Conservation (phyloP, 257 asterid genomes). For the Solanum pimpinellifolium region DNA sequence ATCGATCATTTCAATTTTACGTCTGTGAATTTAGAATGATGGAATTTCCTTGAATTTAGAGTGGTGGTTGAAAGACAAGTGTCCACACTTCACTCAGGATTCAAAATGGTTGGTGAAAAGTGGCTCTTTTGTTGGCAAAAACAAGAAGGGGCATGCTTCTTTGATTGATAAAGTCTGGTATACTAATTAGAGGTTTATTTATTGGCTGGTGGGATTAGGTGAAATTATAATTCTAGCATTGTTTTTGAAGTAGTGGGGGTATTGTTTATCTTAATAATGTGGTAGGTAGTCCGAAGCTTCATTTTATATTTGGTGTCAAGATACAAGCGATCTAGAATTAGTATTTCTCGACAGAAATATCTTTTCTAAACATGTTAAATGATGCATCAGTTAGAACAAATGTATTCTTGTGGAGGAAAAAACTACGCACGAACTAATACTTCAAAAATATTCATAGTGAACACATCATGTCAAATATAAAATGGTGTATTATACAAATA, state of each 20-base stretch:
- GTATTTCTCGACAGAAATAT: neutral
- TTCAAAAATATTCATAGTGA: neutral
- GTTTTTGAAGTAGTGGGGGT: neutral
- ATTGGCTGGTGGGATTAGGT: neutral
- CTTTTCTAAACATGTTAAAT: neutral
- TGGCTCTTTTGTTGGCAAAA: neutral
- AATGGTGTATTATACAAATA: neutral
- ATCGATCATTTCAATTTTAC: neutral
- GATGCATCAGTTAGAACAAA: neutral
- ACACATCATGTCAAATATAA: neutral
- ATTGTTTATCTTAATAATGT: neutral
- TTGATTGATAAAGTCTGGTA: neutral
- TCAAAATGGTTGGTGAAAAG: neutral
- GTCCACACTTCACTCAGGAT: neutral
- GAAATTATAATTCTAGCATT: neutral
- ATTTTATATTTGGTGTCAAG: neutral
- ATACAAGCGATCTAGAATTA: neutral
- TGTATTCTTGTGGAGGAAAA: neutral
- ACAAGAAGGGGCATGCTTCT: neutral
- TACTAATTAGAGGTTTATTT: neutral
- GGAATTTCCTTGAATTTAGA: neutral
- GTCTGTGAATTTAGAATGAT: neutral
- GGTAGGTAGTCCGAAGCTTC: neutral
- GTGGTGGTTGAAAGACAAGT: neutral
- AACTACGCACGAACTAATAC: neutral